Percentiles rank a stretch among this genome's conserved stretches.
Conservation (phyloP, 306 rosid genomes). For the Alnus rubra region DNA sequence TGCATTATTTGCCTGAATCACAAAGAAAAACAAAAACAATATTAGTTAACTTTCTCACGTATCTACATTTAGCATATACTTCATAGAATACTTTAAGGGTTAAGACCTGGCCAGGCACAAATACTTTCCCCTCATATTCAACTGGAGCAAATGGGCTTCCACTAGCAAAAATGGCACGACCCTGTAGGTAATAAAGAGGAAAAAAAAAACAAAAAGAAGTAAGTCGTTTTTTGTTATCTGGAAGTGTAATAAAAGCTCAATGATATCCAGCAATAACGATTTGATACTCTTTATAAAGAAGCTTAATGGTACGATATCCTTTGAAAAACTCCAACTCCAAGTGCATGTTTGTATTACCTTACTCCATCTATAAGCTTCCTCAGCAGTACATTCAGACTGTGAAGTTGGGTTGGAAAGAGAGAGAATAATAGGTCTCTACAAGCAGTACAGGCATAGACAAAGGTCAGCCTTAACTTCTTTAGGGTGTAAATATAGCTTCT, state of each 20-base stretch:
- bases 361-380: conserved; percentile 63
- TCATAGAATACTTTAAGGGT: conserved; percentile 7
- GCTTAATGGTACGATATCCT: neutral
- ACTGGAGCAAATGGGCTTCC: conserved; percentile 91
- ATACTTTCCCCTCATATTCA: conserved; percentile 73
- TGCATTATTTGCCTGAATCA: conserved; percentile 81
- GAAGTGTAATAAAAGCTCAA: neutral
- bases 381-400: conserved; percentile 69
- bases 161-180: conserved; percentile 80
- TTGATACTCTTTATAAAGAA: neutral
- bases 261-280: neutral
- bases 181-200: conserved; percentile 42
- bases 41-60: conserved; percentile 19
- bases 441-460: conserved; percentile 3
- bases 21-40: conserved; percentile 19
- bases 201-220: conserved; percentile 10
- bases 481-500: neutral
- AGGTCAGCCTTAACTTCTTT: neutral
- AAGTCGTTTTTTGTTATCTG: neutral
- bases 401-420: conserved; percentile 70
- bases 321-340: neutral
- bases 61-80: neutral
- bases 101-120: conserved; percentile 84
- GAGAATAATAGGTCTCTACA: conserved; percentile 58
- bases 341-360: conserved; percentile 34